Evolutionary conservation across 805 yeast species (phyloP).

Genomic region (Ogataea paraovalis): DNA sequence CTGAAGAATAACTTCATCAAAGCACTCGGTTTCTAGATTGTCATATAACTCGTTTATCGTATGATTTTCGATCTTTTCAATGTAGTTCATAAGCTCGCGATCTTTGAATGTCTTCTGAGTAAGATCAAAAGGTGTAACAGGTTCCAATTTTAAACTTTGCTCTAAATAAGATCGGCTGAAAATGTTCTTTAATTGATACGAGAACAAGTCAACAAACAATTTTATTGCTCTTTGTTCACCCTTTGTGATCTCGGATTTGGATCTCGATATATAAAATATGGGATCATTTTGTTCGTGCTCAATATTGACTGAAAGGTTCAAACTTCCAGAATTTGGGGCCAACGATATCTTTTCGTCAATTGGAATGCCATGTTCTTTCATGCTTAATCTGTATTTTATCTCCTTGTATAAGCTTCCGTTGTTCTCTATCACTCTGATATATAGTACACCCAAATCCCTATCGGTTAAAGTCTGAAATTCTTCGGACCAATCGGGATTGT

Average conservation of each 20-base stretch:
- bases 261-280: conserved; percentile 72
- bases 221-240: conserved; percentile 65
- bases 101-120: conserved; percentile 22
- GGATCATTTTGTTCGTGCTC: conserved; percentile 82
- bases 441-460: conserved; percentile 8
- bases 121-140: conserved; percentile 15
- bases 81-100: conserved; percentile 19
- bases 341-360: conserved; percentile 21
- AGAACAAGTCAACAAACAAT: conserved; percentile 68
- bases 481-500: conserved; percentile 84
- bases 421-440: conserved; percentile 20
- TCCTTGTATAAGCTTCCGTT: conserved; percentile 16
- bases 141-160: conserved; percentile 20
- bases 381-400: conserved; percentile 11
- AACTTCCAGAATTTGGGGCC: conserved; percentile 45
- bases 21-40: conserved; percentile 28
- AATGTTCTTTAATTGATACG: conserved; percentile 51
- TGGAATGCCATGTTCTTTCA: conserved; percentile 11
- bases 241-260: conserved; percentile 60
- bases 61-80: conserved; percentile 21
- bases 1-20: conserved; percentile 34
- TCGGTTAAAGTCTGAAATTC: conserved; percentile 53
- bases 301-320: conserved; percentile 63
- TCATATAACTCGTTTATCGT: conserved; percentile 25
- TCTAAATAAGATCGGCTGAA: conserved; percentile 31